Percentiles rank a stretch among this genome's conserved stretches.
These are phyloP conservation scores for Ambrosia hybrid DNA, from an alignment of 140 eudicot species.

Conservation along the genomic window DNA sequence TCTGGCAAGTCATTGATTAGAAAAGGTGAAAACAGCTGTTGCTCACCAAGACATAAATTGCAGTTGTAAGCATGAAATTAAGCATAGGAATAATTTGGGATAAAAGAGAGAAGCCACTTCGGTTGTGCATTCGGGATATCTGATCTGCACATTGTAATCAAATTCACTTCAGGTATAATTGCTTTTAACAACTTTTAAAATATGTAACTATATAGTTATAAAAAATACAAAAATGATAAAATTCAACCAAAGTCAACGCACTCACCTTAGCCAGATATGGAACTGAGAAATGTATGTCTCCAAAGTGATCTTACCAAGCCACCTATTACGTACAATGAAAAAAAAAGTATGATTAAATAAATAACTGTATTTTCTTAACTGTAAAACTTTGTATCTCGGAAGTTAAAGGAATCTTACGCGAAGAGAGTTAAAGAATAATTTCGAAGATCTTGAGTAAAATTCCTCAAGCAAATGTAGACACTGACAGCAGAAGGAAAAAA, in stretches of 20 bases:
- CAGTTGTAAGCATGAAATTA: slow-evolving; percentile 91
- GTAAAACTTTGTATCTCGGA: not conserved
- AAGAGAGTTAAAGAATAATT: slow-evolving; percentile 85
- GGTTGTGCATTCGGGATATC: slow-evolving; percentile 94
- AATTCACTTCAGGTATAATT: slow-evolving; percentile 10
- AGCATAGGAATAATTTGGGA: slow-evolving; percentile 92
- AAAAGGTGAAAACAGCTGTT: slow-evolving; percentile 15
- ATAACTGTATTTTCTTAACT: not conserved
- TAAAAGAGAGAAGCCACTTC: slow-evolving; percentile 81
- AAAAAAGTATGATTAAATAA: slow-evolving; percentile 22
- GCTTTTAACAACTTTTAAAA: not conserved
- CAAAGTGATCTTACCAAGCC: slow-evolving; percentile 98
- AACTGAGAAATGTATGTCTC: slow-evolving; percentile 97
- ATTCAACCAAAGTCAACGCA: not conserved
- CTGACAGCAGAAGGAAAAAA: slow-evolving; percentile 40
- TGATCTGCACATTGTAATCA: slow-evolving; percentile 58
- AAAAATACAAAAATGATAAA: not conserved
- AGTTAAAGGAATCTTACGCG: slow-evolving; percentile 65
- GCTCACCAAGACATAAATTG: slow-evolving; percentile 78
- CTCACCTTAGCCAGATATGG: slow-evolving; percentile 97
- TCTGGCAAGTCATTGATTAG: not conserved
- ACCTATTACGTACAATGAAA: slow-evolving; percentile 44
- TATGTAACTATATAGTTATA: not conserved
- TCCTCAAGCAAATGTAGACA: slow-evolving; percentile 93
- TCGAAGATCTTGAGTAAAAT: slow-evolving; percentile 83